Percentiles rank a stretch among this genome's conserved stretches.
Conservation (phyloP, 2,329 filamentous ascomycete species). For the Helotiales sp. region DNA sequence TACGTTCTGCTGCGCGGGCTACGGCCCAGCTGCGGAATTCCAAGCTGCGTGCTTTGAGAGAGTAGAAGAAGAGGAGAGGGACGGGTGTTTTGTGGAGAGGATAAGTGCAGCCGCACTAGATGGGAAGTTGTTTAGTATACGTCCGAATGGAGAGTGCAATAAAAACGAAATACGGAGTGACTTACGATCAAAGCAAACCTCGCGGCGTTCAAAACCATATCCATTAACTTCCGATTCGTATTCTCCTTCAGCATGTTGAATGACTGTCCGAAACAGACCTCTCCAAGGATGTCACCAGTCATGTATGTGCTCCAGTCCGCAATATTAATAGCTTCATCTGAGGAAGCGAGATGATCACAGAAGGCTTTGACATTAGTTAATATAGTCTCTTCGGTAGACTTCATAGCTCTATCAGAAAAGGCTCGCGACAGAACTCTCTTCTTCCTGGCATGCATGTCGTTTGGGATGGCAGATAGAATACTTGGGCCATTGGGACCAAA, state of each 20-base stretch:
- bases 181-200: not conserved
- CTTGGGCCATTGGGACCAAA: conserved; percentile 51
- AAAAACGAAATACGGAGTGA: not conserved
- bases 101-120: not conserved
- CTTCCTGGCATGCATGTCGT: conserved; percentile 66
- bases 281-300: conserved; percentile 1
- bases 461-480: conserved; percentile 69
- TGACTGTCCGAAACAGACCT: conserved; percentile 1
- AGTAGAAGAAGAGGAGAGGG: not conserved
- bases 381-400: conserved; percentile 15
- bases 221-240: not conserved
- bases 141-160: not conserved
- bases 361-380: conserved; percentile 46
- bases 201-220: not conserved
- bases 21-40: not conserved
- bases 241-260: not conserved
- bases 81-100: not conserved
- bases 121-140: not conserved
- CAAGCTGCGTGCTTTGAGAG: not conserved
- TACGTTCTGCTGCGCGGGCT: conserved; percentile 50
- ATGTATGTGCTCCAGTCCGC: conserved; percentile 2
- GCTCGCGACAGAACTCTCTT: conserved; percentile 60
- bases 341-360: conserved; percentile 42
- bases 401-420: conserved; percentile 42
- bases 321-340: conserved; percentile 25